A percentile compares a stretch with the other conserved stretches of the same genome.
Conservation (phyloP, 352 stramenopile species). For the Pythium plurisporium region DNA sequence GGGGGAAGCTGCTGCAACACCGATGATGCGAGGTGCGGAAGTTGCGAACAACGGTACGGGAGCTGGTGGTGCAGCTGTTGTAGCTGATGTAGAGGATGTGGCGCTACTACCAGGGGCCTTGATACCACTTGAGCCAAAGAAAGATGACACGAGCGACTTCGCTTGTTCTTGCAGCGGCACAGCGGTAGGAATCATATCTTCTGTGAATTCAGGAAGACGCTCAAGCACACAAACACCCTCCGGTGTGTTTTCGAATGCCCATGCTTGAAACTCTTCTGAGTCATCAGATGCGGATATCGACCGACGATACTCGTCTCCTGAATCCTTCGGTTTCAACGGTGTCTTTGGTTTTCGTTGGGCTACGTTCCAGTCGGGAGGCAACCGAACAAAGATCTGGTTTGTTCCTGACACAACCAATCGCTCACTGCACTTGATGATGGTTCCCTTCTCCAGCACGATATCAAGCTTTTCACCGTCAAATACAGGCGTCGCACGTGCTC, state of each 20-base stretch:
- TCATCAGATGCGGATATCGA: conserved; percentile 5
- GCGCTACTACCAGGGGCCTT: conserved; percentile 17
- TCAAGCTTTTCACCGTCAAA: conserved; percentile 31
- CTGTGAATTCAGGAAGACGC: conserved; percentile 43
- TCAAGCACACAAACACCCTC: conserved; percentile 36
- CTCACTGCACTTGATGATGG: conserved; percentile 36
- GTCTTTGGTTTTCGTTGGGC: conserved; percentile 7
- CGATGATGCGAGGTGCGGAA: conserved; percentile 46
- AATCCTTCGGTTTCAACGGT: not conserved
- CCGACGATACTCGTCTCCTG: not conserved
- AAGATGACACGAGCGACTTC: conserved; percentile 60
- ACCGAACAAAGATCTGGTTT: conserved; percentile 36
- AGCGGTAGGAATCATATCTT: conserved; percentile 21
- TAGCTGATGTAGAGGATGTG: not conserved
- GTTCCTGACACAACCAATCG: conserved; percentile 29
- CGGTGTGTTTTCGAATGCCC: conserved; percentile 31
- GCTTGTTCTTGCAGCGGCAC: conserved; percentile 60
- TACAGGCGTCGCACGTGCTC: conserved; percentile 23
- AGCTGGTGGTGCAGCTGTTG: not conserved
- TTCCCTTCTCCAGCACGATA: conserved; percentile 32
- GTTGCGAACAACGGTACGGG: not conserved
- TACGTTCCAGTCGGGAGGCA: conserved; percentile 25
- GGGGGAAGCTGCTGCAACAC: conserved; percentile 48
- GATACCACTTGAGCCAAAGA: conserved; percentile 47
- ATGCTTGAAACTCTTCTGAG: conserved; percentile 16